phyloP scores from a whole-genome alignment of 805 yeast species.

The Starmerella khaoyaiensis region DNA sequence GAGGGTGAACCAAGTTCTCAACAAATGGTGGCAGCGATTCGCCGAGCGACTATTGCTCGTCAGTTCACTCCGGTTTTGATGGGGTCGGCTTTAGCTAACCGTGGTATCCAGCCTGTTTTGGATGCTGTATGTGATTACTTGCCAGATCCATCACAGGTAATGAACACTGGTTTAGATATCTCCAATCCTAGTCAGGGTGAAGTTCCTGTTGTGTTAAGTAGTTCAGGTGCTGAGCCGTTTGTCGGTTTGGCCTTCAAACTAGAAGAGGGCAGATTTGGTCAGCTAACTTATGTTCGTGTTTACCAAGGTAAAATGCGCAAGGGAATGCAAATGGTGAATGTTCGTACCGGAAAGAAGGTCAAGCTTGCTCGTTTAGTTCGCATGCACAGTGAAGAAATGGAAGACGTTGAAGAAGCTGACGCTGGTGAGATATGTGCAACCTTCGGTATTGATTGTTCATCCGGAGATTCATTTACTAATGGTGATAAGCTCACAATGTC shows the following conservation, averaged over 20 bases:
- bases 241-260: slow-evolving; percentile 97
- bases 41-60: slow-evolving; percentile 90
- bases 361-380: slow-evolving; percentile 89
- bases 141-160: slow-evolving; percentile 89
- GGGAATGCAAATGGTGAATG: slow-evolving; percentile 78
- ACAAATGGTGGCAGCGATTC: slow-evolving; percentile 78
- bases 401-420: slow-evolving; percentile 87
- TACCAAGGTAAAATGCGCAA: slow-evolving; percentile 91
- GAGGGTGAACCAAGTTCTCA: slow-evolving; percentile 76
- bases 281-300: slow-evolving; percentile 89
- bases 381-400: slow-evolving; percentile 99
- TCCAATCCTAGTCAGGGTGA: slow-evolving; percentile 39
- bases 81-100: slow-evolving; percentile 98
- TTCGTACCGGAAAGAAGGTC: slow-evolving; percentile 83
- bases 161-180: slow-evolving; percentile 74
- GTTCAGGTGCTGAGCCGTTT: slow-evolving; percentile 64
- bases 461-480: slow-evolving; percentile 95
- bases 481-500: slow-evolving; percentile 82
- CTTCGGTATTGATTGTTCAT: slow-evolving; percentile 96
- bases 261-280: slow-evolving; percentile 97
- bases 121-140: slow-evolving; percentile 93
- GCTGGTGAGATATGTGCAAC: slow-evolving; percentile 99
- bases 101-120: slow-evolving; percentile 86
- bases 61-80: slow-evolving; percentile 97
- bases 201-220: slow-evolving; percentile 56